Conservation (phyloP, 2,329 filamentous ascomycete species). For the Pestalotiopsis sp. region DNA sequence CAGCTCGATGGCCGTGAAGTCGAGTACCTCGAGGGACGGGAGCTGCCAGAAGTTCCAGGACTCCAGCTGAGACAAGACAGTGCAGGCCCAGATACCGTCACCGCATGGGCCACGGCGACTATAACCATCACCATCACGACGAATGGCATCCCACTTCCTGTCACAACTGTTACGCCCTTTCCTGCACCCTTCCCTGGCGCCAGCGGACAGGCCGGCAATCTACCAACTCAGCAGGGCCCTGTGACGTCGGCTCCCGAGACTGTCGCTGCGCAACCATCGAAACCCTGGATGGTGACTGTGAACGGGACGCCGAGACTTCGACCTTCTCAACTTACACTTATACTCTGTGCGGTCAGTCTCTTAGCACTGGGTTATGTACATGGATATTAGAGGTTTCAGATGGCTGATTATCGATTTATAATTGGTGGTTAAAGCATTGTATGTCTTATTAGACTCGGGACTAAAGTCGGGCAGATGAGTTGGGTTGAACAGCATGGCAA, state of each 20-base stretch:
- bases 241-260: not conserved
- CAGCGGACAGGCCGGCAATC: not conserved
- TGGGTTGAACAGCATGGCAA: not conserved
- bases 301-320: not conserved
- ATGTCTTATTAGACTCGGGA: not conserved
- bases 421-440: not conserved
- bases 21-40: constrained; percentile 31
- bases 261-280: not conserved
- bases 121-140: not conserved
- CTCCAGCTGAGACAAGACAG: constrained; percentile 31
- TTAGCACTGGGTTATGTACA: not conserved
- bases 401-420: not conserved
- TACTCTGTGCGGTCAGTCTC: not conserved
- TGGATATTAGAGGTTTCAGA: not conserved
- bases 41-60: constrained; percentile 28
- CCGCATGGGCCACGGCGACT: constrained; percentile 1
- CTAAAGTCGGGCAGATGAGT: not conserved
- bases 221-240: not conserved
- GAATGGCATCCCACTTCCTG: not conserved
- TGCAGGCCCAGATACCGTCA: constrained; percentile 10
- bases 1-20: constrained; percentile 29
- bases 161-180: constrained; percentile 5
- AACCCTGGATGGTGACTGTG: constrained; percentile 10
- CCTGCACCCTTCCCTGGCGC: not conserved
- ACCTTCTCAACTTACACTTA: not conserved